Conservation (phyloP, 2,329 filamentous ascomycete species). For the Gaeumannomyces sp. region DNA sequence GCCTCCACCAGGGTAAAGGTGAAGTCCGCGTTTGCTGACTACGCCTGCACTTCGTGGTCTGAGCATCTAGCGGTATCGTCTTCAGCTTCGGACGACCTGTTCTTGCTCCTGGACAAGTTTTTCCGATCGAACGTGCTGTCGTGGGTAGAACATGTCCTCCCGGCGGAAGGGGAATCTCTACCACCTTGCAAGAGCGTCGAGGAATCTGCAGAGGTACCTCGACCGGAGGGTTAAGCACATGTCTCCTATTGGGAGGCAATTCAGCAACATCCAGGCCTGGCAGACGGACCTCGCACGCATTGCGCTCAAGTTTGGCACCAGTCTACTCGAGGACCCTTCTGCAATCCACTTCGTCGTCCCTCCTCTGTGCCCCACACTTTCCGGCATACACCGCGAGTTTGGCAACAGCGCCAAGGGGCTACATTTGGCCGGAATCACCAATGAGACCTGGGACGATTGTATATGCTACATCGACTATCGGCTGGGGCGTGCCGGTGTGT, state of each 20-base stretch:
- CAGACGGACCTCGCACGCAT: conserved; percentile 4
- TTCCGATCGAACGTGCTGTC: conserved; percentile 31
- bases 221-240: conserved; percentile 4
- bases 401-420: background rate
- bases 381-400: conserved; percentile 4
- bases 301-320: conserved; percentile 8
- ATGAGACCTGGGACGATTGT: conserved; percentile 5
- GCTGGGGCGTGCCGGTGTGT: background rate
- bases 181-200: conserved; percentile 3
- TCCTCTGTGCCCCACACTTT: conserved; percentile 3
- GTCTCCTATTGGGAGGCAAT: background rate
- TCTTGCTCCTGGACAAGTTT: conserved; percentile 57
- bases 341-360: conserved; percentile 1
- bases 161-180: background rate
- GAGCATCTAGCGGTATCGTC: conserved; percentile 27
- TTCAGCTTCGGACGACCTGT: conserved; percentile 16
- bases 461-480: conserved; percentile 10
- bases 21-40: conserved; percentile 19
- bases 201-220: conserved; percentile 3
- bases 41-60: conserved; percentile 27
- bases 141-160: conserved; percentile 22
- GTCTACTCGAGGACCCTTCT: background rate
- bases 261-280: background rate
- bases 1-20: conserved; percentile 8
- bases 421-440: background rate